Percentiles rank a stretch among this genome's conserved stretches.
These are phyloP conservation scores for Entomortierella beljakovae DNA, from an alignment of 192 early-diverging fungal genomes.

Conservation along the genomic window DNA sequence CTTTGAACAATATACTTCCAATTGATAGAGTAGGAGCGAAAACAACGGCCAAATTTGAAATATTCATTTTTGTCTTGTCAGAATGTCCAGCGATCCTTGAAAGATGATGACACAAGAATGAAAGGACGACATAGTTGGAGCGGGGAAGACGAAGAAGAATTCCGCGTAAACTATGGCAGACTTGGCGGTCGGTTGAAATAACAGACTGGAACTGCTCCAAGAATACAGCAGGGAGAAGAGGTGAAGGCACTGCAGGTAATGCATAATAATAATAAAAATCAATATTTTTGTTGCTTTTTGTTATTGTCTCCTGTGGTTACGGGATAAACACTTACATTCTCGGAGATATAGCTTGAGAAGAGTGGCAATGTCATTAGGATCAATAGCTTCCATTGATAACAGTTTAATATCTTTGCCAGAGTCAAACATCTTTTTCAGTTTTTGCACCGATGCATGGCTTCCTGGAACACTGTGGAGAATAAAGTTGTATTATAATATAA, in stretches of 20 bases:
- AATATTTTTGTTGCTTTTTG: no score
- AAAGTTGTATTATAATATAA: no score
- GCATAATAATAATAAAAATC: no score
- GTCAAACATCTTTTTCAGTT: constrained; percentile 61
- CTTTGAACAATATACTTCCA: constrained; percentile 63
- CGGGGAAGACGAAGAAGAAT: constrained; percentile 61
- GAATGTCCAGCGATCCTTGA: constrained; percentile 59
- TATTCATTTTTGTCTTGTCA: constrained; percentile 69
- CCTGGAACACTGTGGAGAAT: constrained; percentile 58
- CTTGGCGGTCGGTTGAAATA: constrained; percentile 38
- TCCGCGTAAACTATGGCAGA: constrained; percentile 38
- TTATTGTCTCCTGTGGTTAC: no score
- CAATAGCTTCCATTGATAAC: constrained; percentile 45
- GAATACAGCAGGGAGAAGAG: constrained; percentile 59
- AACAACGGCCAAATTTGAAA: constrained; percentile 69
- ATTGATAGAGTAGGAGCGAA: constrained; percentile 71
- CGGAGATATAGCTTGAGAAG: constrained; percentile 70
- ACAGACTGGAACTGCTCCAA: constrained; percentile 58
- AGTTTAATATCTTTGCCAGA: constrained; percentile 65
- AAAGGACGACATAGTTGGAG: constrained; percentile 62
- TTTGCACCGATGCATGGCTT: constrained; percentile 62
- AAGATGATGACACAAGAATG: constrained; percentile 64
- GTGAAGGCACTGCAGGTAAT: constrained; percentile 56
- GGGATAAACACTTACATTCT: constrained; percentile 61
- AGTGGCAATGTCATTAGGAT: constrained; percentile 70